Conservation (phyloP, 2,329 filamentous ascomycete species). For the Alternaria tenuissima region DNA sequence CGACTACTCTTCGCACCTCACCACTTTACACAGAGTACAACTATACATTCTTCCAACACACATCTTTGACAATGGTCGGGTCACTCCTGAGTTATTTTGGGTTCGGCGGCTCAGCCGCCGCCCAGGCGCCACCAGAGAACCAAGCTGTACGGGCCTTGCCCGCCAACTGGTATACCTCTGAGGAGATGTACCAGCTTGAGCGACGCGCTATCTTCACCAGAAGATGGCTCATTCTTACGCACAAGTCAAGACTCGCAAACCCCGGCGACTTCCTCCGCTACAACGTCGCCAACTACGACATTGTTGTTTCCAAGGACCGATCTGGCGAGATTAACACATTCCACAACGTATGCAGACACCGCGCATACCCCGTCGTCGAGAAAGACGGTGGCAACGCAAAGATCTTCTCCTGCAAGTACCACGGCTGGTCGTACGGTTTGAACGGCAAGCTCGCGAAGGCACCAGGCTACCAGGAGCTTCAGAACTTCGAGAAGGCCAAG, state of each 20-base stretch:
- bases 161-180: constrained; percentile 51
- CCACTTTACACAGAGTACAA: not conserved
- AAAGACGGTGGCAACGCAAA: constrained; percentile 50
- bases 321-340: constrained; percentile 52
- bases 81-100: constrained; percentile 40
- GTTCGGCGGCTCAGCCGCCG: constrained; percentile 27
- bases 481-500: constrained; percentile 51
- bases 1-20: not conserved
- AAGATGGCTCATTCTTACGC: constrained; percentile 65
- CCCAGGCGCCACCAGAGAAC: constrained; percentile 24
- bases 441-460: constrained; percentile 56
- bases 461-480: constrained; percentile 52
- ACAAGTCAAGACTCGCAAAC: constrained; percentile 60
- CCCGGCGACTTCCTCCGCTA: constrained; percentile 66
- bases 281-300: constrained; percentile 54
- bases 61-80: constrained; percentile 30
- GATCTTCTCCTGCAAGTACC: constrained; percentile 56
- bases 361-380: constrained; percentile 54
- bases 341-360: constrained; percentile 58
- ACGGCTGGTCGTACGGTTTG: constrained; percentile 58
- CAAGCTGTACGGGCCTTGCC: constrained; percentile 54
- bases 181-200: constrained; percentile 58
- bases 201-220: constrained; percentile 62
- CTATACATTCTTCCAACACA: not conserved
- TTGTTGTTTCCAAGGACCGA: constrained; percentile 49